A percentile compares a stretch with the other conserved stretches of the same genome.
phyloP scores from a whole-genome alignment of 352 stramenopile species.

The Pythium utonaiense region DNA sequence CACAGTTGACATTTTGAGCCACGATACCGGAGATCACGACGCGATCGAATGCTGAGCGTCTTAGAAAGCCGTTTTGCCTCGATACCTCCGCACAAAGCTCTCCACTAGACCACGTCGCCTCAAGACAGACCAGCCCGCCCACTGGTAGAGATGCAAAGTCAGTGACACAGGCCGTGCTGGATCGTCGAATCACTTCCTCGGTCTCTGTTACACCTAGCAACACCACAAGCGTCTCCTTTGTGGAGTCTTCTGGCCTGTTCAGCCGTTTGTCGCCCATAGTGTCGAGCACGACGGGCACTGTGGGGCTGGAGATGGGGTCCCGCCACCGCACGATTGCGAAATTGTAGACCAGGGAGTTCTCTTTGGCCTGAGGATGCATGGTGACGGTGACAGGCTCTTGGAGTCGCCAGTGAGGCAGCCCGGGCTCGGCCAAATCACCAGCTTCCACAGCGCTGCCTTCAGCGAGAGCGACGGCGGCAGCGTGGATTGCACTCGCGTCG shows the following conservation, averaged over 20 bases:
- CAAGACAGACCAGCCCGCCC: not conserved
- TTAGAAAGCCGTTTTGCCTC: not conserved
- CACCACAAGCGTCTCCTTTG: not conserved
- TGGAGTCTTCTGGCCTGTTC: not conserved
- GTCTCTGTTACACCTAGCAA: not conserved
- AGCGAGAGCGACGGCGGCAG: not conserved
- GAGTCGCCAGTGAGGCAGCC: constrained; percentile 1
- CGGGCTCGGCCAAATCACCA: not conserved
- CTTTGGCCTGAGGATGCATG: constrained; percentile 13
- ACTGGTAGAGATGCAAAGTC: not conserved
- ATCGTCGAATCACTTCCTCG: not conserved
- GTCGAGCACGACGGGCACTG: constrained; percentile 4
- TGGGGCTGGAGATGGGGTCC: not conserved
- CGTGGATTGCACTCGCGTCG: not conserved
- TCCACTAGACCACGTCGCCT: not conserved
- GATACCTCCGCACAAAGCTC: not conserved
- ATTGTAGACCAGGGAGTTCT: not conserved
- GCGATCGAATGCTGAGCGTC: not conserved
- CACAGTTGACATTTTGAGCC: not conserved
- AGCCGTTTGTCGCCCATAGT: not conserved
- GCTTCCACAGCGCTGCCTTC: constrained; percentile 4
- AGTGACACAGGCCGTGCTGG: not conserved
- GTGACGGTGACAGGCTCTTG: not conserved
- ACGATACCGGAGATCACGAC: constrained; percentile 4
- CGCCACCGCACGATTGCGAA: constrained; percentile 17